phyloP scores from a whole-genome alignment of 169 alveolate species.

The Blepharisma undulans region DNA sequence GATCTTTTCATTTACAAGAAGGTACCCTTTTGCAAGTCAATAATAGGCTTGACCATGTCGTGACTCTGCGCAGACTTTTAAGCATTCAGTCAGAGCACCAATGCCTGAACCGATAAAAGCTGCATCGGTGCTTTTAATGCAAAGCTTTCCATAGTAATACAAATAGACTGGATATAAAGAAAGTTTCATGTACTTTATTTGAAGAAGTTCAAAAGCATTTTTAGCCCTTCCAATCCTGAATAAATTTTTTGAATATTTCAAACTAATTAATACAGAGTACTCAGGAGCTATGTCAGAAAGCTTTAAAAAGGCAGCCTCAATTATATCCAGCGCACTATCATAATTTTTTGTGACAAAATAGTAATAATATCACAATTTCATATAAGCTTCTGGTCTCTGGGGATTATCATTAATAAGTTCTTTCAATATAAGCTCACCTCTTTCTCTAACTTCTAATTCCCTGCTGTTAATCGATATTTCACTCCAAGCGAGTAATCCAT shows the following conservation, averaged over 20 bases:
- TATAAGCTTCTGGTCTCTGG: conserved; percentile 6
- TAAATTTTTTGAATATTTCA: background rate
- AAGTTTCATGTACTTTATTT: background rate
- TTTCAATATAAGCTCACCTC: background rate
- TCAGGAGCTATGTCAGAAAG: background rate
- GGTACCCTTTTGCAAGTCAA: conserved; percentile 15
- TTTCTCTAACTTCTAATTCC: background rate
- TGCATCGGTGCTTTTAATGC: background rate
- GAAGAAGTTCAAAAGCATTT: conserved; percentile 3
- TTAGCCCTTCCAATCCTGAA: background rate
- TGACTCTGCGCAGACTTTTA: background rate
- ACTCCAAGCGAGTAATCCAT: conserved; percentile 26
- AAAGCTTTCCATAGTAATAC: conserved; percentile 10
- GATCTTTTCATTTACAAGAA: conserved; percentile 1
- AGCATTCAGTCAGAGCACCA: conserved; percentile 3
- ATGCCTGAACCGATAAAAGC: background rate
- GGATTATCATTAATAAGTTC: background rate
- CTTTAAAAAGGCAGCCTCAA: background rate
- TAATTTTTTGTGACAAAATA: background rate
- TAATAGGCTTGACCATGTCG: conserved; percentile 24
- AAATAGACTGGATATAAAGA: background rate
- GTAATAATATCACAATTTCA: background rate
- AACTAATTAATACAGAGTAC: background rate
- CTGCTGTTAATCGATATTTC: background rate
- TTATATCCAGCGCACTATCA: background rate